Percentiles rank a stretch among this genome's conserved stretches.
Evolutionary conservation across 2,329 filamentous ascomycete species (phyloP).

Genomic region (Aphanoascus verrucosus): DNA sequence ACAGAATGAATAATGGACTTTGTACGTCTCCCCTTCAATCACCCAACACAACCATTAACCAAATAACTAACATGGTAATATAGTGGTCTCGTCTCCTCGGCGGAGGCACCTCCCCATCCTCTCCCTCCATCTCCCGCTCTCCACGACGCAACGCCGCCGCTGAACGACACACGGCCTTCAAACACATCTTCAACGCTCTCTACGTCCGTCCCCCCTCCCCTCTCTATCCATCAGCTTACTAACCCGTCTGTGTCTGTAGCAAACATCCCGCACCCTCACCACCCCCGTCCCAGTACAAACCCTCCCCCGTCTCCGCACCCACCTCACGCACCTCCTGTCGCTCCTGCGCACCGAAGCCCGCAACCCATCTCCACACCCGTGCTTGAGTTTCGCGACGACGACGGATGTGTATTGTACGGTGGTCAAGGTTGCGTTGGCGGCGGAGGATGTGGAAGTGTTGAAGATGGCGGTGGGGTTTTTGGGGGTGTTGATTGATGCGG

Average conservation of each 20-base stretch:
- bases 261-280: slow-evolving; percentile 51
- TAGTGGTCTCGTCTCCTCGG: slow-evolving; percentile 54
- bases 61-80: background rate
- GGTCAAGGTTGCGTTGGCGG: slow-evolving; percentile 75
- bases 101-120: slow-evolving; percentile 40
- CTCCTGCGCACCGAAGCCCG: slow-evolving; percentile 82
- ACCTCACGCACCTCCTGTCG: slow-evolving; percentile 47
- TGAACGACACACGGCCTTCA: slow-evolving; percentile 52
- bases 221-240: background rate
- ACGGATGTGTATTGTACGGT: slow-evolving; percentile 85
- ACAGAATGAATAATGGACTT: slow-evolving; percentile 33
- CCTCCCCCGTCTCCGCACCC: slow-evolving; percentile 42
- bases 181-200: slow-evolving; percentile 49
- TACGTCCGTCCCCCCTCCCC: slow-evolving; percentile 33
- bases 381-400: slow-evolving; percentile 72
- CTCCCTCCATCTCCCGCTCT: slow-evolving; percentile 36
- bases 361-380: slow-evolving; percentile 79
- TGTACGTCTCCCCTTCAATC: slow-evolving; percentile 25
- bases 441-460: slow-evolving; percentile 75
- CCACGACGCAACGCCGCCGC: slow-evolving; percentile 45
- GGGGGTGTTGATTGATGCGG: slow-evolving; percentile 84
- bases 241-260: slow-evolving; percentile 31
- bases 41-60: no score
- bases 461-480: slow-evolving; percentile 77
- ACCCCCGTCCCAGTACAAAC: slow-evolving; percentile 41